Base-by-base conservation (phyloP, 306 rosid genomes). In the Dryas octopetala region DNA sequence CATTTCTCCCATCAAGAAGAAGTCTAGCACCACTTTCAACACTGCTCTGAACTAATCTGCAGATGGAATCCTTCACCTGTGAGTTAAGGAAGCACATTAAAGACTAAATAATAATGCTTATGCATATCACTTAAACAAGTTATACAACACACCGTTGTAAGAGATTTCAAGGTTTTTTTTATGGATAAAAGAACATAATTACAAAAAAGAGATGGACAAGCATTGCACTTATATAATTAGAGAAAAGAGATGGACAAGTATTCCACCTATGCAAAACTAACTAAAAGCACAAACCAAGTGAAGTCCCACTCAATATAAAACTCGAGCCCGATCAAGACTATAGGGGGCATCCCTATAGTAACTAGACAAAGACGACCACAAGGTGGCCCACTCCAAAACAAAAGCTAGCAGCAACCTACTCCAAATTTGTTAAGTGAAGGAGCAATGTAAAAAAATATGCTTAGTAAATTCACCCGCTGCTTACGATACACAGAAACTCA, bases 21-120 rank as follows among this genome's bases (percentile, higher is more conserved):
- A 88, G 84, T 80, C 87, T 88, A 44, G 96, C 91, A 57, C 93
- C 91, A 74, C 64, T 76, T 83, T 90, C 91, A 49, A 83, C 81
- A 80, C 86, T 81, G 77, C 72, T 83, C 78, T 85, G 88, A 76
- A 90, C 85, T 81, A 88, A 71, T 58, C 81, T 81, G 77, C 89
- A 78, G 71, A 88, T 79, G 17, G 57, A 73, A 84, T 90, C 92
- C 71, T 85, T 88, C 79, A 78, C 86, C 91, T 90, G 89, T 53
- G 43, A 74, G 64, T 50, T 52, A 23, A 28, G 64, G 66, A 61
- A 74, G n/a, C 13, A 63, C 40, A 70, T 80, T 43, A 81, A 49
- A 67, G 63, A 64, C 65, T 70, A 6, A n/a, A 59, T 23, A 46
- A n/a, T 9, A 19, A 49, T 47, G 4, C 11, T 23, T 51, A 23